phyloP scores from a whole-genome alignment of 306 rosid genomes.

The Vachellia pachyceras region DNA sequence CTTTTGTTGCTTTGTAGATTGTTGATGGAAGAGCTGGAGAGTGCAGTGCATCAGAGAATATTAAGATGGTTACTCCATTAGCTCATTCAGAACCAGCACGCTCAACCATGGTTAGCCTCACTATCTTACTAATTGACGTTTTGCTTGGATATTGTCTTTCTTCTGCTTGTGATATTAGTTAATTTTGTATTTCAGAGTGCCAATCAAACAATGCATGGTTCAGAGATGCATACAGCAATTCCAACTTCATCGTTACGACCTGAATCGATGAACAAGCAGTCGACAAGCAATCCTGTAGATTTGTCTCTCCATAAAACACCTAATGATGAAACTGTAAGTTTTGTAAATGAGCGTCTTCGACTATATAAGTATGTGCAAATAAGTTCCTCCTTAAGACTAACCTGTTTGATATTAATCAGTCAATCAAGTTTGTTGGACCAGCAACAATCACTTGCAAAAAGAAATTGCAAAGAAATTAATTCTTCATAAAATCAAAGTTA shows the following conservation, averaged over 20 bases:
- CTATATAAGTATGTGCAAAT: too few species aligned
- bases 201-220: background rate
- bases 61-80: background rate
- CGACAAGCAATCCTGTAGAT: too few species aligned
- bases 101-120: background rate
- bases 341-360: too few species aligned
- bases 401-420: background rate
- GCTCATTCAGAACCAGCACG: background rate
- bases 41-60: background rate
- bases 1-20: background rate
- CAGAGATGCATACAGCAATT: background rate
- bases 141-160: background rate
- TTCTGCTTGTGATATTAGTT: background rate
- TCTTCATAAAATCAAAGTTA: background rate
- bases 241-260: background rate
- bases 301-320: background rate
- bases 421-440: background rate
- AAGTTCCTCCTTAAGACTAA: background rate
- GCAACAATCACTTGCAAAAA: background rate
- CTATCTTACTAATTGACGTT: background rate
- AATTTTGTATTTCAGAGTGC: background rate
- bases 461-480: background rate
- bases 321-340: too few species aligned
- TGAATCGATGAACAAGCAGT: too few species aligned
- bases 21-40: background rate